These are phyloP conservation scores for Entomortierella chlamydospora DNA, from an alignment of 192 early-diverging fungal genomes.

Conservation along the genomic window DNA sequence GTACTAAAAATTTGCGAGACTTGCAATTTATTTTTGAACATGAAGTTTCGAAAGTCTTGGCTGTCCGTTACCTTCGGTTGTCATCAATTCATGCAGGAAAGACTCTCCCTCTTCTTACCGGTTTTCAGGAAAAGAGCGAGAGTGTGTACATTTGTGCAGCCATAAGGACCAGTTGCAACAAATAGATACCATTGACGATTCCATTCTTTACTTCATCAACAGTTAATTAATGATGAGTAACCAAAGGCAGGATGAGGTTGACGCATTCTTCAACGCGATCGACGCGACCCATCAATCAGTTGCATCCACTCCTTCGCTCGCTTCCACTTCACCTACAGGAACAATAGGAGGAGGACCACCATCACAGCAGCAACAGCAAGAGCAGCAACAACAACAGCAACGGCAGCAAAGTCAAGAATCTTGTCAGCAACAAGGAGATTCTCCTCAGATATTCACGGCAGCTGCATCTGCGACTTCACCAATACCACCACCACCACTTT, in stretches of 20 bases:
- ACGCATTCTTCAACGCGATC: conserved; percentile 38
- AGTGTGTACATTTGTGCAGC: neutral
- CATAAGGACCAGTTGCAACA: neutral
- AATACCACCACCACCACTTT: neutral
- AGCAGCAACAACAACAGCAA: conserved; percentile 5
- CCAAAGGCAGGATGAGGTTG: conserved; percentile 25
- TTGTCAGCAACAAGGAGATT: neutral
- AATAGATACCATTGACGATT: no score
- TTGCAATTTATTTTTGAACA: no score
- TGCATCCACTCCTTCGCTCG: neutral
- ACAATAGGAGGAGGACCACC: neutral
- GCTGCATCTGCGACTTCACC: neutral
- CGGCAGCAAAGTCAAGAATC: neutral
- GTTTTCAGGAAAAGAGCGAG: no score
- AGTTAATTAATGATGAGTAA: conserved; percentile 6
- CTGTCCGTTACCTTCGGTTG: no score
- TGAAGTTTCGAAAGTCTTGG: no score
- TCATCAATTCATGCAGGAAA: neutral
- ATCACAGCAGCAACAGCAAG: conserved; percentile 3
- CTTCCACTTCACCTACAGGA: neutral
- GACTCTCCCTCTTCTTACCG: neutral
- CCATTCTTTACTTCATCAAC: no score
- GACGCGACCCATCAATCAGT: conserved; percentile 1
- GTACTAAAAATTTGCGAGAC: no score
- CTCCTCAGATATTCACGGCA: neutral